A percentile compares a stretch with the other conserved stretches of the same genome.
These are phyloP conservation scores for Rhizopogon vinicolor DNA, from an alignment of 768 basidiomycete species.

Conservation along the genomic window DNA sequence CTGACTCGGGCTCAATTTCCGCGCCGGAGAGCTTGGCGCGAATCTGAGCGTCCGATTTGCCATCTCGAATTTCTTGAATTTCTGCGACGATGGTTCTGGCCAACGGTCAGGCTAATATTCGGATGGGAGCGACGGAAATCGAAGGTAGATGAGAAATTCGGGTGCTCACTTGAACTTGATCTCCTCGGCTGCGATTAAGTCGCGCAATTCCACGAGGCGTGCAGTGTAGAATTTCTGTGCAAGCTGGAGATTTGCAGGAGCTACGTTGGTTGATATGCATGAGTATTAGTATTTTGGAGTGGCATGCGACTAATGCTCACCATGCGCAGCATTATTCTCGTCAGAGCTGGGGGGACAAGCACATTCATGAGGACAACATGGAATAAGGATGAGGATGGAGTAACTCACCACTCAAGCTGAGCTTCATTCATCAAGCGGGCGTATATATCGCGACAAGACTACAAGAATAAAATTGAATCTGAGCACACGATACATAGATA, in stretches of 20 bases:
- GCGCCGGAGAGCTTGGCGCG: constrained; percentile 24
- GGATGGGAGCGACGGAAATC: not conserved
- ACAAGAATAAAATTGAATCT: constrained; percentile 11
- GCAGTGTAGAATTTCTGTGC: constrained; percentile 71
- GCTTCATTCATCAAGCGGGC: constrained; percentile 64
- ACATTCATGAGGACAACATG: not conserved
- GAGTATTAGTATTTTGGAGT: not conserved
- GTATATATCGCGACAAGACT: constrained; percentile 72
- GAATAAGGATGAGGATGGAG: not conserved
- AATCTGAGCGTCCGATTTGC: constrained; percentile 57
- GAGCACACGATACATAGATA: constrained; percentile 11
- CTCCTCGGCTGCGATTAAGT: constrained; percentile 72
- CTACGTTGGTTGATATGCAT: constrained; percentile 30
- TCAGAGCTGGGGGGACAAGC: constrained; percentile 34
- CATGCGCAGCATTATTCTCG: constrained; percentile 46
- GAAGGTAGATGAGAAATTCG: too few relatives aligned
- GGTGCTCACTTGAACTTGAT: constrained; percentile 63
- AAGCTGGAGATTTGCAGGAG: constrained; percentile 58
- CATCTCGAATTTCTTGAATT: constrained; percentile 71
- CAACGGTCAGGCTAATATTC: not conserved
- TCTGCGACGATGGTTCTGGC: constrained; percentile 62
- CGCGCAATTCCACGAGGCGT: constrained; percentile 67
- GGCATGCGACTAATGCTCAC: constrained; percentile 30
- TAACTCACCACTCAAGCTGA: constrained; percentile 54
- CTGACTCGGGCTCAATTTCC: not conserved